Conservation (phyloP, 495 filamentous ascomycete genomes). For the Aspergillus egyptiacus region DNA sequence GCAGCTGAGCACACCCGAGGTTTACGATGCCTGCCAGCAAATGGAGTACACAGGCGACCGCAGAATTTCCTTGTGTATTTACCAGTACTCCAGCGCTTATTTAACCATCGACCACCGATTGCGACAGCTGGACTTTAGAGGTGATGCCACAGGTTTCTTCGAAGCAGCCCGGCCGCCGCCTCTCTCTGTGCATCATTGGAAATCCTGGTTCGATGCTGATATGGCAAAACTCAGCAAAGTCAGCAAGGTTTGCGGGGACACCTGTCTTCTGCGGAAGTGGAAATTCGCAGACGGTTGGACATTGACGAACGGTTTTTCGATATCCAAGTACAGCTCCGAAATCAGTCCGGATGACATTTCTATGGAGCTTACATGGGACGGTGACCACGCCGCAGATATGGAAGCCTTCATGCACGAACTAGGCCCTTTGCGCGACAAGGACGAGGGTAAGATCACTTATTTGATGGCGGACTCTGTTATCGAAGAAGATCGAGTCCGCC, state of each 20-base stretch:
- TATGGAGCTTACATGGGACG: conserved; percentile 46
- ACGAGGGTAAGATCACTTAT: conserved; percentile 34
- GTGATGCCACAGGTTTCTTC: conserved; percentile 51
- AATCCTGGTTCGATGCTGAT: conserved; percentile 49
- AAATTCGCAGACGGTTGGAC: conserved; percentile 50
- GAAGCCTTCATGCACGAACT: conserved; percentile 41
- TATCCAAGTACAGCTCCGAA: conserved; percentile 45
- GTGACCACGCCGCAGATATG: conserved; percentile 32
- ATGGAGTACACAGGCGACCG: conserved; percentile 42
- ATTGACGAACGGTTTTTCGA: conserved; percentile 52
- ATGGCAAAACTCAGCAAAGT: conserved; percentile 46
- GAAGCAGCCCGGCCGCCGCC: conserved; percentile 44
- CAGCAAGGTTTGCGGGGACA: conserved; percentile 49
- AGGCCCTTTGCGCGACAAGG: conserved; percentile 37
- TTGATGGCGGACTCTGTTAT: conserved; percentile 28
- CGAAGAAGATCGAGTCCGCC: conserved; percentile 29
- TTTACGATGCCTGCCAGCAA: conserved; percentile 34
- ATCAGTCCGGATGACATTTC: conserved; percentile 25
- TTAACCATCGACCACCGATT: conserved; percentile 48
- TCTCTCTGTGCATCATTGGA: conserved; percentile 56
- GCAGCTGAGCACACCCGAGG: conserved; percentile 28
- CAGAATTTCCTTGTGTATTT: conserved; percentile 48
- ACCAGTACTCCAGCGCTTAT: conserved; percentile 41
- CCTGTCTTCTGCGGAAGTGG: conserved; percentile 53
- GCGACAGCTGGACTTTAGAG: conserved; percentile 47